Base-by-base conservation (phyloP, 768 basidiomycete species). In the Heimioporus sp. region DNA sequence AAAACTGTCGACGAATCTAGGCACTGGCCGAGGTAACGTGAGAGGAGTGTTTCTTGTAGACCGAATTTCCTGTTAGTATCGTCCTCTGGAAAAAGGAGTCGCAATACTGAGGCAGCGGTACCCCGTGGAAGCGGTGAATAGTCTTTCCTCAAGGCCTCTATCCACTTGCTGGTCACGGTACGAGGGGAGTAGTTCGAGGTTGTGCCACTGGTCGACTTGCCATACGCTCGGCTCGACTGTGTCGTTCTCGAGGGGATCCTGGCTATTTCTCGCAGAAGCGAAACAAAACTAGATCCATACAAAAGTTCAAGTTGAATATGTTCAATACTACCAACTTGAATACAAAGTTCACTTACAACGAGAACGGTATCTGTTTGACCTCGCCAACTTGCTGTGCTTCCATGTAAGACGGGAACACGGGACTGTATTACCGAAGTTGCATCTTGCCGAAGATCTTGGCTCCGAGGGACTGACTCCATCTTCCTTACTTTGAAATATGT, bases 41-140 rank as follows among this genome's bases (percentile, higher is more conserved):
- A 76, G 17, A 95, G 75, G 32, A 70, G 76, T 13, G 73, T 70
- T 71, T 93, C 91, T 64, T 87, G 81, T 62, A 93, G 73, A 32
- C 82, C 81, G 59, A 86, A 95, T 65, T 82, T 82, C 20, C 94
- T 76, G 15, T 78, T 68, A 1, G 72, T 60, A 53, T 94, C 90
- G 51, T 91, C 83, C 54, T 94, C 85, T 0, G 94, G 92, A 62
- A 94, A 95, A n/a, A 96, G 71, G 5, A 93, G 68, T 8, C 83
- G 80, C 60, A 95, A 85, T 30, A 91, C 68, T 6, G 78, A 76
- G 13, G 76, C 73, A 10, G 84, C 81, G 0, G 82, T 84, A 5
- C 79, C 76, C 0, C 64, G 62, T 0, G 81, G 79, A 19, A 86
- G 66, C 13, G 82, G 80, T 12, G 68, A 62, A 60, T 76, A 81